Evolutionary conservation across 108 stramenopile species (phyloP).

Genomic region (Nitzschia inconspicua): DNA sequence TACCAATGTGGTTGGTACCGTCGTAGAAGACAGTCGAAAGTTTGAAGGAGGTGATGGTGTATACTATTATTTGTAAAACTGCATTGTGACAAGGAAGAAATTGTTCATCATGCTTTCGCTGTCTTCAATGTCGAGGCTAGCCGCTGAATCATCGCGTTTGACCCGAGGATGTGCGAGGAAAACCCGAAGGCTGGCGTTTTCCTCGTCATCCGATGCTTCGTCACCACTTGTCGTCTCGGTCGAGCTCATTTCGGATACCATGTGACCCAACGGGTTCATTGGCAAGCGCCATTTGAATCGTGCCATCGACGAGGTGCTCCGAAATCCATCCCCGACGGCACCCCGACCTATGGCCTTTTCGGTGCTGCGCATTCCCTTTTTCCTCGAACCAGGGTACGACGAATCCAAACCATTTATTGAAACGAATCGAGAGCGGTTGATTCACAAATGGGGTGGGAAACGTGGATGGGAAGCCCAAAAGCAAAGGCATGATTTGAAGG

Average conservation of each 20-base stretch:
- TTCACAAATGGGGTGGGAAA: slow-evolving; percentile 81
- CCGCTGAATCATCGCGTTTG: too few species aligned
- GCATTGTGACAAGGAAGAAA: too few species aligned
- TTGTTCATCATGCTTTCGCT: too few species aligned
- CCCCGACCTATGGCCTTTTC: slow-evolving; percentile 57
- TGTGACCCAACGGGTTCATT: slow-evolving; percentile 83
- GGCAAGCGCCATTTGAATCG: slow-evolving; percentile 78
- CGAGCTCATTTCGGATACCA: slow-evolving; percentile 73
- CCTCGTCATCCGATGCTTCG: not conserved
- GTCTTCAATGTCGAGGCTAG: too few species aligned
- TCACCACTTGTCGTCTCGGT: slow-evolving; percentile 52
- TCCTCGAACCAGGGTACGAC: slow-evolving; percentile 80
- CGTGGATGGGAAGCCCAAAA: slow-evolving; percentile 79
- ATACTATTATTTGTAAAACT: too few species aligned
- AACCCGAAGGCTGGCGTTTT: not conserved
- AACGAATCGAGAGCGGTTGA: slow-evolving; percentile 72
- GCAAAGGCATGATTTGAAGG: slow-evolving; percentile 68
- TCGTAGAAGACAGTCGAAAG: too few species aligned
- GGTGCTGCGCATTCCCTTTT: slow-evolving; percentile 81
- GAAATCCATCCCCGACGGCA: slow-evolving; percentile 42
- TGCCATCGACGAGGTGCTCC: slow-evolving; percentile 62
- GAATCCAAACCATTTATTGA: slow-evolving; percentile 68
- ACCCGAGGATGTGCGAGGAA: not conserved
- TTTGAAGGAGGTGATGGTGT: too few species aligned
- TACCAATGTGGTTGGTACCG: too few species aligned